Evolutionary conservation across 768 basidiomycete species (phyloP).

Genomic region (Tricholoma terreum): DNA sequence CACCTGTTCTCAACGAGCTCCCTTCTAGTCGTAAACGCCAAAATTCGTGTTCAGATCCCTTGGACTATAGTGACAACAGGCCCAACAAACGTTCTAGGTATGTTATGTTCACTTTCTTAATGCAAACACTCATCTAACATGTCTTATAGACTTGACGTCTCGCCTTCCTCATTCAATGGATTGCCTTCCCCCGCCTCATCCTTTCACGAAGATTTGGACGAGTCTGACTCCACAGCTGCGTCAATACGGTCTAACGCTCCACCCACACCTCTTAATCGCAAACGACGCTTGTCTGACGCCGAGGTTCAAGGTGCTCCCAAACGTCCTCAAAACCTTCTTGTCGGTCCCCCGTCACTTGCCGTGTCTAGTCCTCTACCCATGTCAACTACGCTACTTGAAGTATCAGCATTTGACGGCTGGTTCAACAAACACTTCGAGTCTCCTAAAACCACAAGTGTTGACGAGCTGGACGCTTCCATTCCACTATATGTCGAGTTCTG

Average conservation of each 20-base stretch:
- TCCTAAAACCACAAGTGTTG: slow-evolving; percentile 21
- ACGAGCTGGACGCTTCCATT: slow-evolving; percentile 20
- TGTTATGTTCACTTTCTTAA: neutral
- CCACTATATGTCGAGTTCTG: slow-evolving; percentile 33
- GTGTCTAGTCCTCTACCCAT: slow-evolving; percentile 30
- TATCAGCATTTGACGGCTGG: slow-evolving; percentile 33
- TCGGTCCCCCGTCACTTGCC: slow-evolving; percentile 17
- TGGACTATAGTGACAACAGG: neutral
- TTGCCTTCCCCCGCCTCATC: slow-evolving; percentile 14
- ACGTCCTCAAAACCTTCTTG: slow-evolving; percentile 19
- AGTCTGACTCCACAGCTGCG: neutral
- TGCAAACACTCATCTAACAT: neutral
- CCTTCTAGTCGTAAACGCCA: slow-evolving; percentile 15
- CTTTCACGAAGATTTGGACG: neutral
- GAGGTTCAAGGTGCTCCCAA: slow-evolving; percentile 22
- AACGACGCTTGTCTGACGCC: slow-evolving; percentile 36
- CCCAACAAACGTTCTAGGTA: slow-evolving; percentile 17
- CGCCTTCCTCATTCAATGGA: neutral
- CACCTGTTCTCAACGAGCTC: neutral
- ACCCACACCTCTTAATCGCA: slow-evolving; percentile 20
- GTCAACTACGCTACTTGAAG: slow-evolving; percentile 9
- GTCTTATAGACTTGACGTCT: neutral
- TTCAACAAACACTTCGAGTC: slow-evolving; percentile 28
- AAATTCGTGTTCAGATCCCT: neutral
- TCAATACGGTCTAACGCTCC: neutral